phyloP scores from a whole-genome alignment of 2,329 filamentous ascomycete genomes.

The Davidsoniella neocaledoniae region DNA sequence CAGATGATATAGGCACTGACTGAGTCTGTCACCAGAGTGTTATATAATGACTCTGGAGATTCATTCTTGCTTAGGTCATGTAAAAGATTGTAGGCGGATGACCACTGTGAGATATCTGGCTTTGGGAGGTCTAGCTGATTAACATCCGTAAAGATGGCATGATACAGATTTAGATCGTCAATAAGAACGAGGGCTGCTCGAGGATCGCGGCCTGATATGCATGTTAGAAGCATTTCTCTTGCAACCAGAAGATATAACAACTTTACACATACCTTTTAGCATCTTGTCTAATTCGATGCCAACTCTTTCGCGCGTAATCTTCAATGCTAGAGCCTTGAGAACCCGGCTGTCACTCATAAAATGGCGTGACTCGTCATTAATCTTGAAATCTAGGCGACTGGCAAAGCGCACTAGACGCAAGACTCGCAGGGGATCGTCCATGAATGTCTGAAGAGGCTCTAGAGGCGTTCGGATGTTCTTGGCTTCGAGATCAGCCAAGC shows the following conservation, averaged over 20 bases:
- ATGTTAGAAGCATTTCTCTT: neutral
- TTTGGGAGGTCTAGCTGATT: conserved; percentile 30
- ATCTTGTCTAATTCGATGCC: conserved; percentile 84
- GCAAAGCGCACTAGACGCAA: conserved; percentile 80
- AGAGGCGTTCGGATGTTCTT: conserved; percentile 71
- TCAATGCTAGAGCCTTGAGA: conserved; percentile 57
- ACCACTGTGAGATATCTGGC: conserved; percentile 46
- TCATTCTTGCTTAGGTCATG: conserved; percentile 29
- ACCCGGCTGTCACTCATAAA: conserved; percentile 73
- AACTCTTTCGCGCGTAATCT: conserved; percentile 85
- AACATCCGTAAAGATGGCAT: conserved; percentile 58
- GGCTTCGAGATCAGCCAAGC: conserved; percentile 55
- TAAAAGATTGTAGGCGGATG: conserved; percentile 46
- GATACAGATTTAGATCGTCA: conserved; percentile 49
- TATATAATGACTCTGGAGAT: conserved; percentile 30
- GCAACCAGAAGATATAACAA: neutral
- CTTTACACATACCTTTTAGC: conserved; percentile 42
- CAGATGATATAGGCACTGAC: conserved; percentile 59
- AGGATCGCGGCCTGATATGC: conserved; percentile 37
- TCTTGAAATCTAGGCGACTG: conserved; percentile 62
- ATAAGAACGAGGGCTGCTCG: conserved; percentile 46
- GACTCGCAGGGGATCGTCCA: conserved; percentile 79
- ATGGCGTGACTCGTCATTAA: conserved; percentile 49
- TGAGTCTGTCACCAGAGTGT: conserved; percentile 40
- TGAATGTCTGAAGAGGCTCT: conserved; percentile 80